These are phyloP conservation scores for Colletotrichum sp. DNA, from an alignment of 2,329 filamentous ascomycete species.

Conservation along the genomic window DNA sequence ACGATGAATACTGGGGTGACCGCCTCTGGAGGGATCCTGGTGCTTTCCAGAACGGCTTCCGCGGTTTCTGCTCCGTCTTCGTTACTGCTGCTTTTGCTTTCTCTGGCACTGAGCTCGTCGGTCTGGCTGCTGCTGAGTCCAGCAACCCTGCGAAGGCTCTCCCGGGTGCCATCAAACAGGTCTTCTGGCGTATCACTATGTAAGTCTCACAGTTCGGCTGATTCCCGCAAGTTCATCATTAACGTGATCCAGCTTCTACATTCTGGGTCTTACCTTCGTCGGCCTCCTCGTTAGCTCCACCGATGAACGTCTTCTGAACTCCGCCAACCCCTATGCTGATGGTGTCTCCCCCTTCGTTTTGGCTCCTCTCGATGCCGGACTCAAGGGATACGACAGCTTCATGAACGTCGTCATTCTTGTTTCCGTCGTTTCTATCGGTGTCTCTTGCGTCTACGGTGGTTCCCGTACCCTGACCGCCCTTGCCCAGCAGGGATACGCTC, in stretches of 20 bases:
- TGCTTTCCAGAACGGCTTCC: conserved; percentile 72
- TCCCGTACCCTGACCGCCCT: conserved; percentile 62
- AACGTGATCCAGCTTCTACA: conserved; percentile 41
- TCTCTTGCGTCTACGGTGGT: conserved; percentile 59
- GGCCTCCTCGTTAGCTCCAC: conserved; percentile 49
- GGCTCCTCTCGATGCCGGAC: conserved; percentile 44
- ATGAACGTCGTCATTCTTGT: conserved; percentile 61
- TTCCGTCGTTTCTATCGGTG: conserved; percentile 59
- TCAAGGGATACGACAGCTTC: conserved; percentile 52
- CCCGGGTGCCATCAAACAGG: conserved; percentile 82
- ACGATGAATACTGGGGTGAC: conserved; percentile 48
- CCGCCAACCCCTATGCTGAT: conserved; percentile 48
- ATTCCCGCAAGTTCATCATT: conserved; percentile 27
- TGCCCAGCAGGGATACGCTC: conserved; percentile 61
- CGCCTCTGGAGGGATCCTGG: conserved; percentile 47
- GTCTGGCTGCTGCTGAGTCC: conserved; percentile 73
- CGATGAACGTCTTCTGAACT: conserved; percentile 48
- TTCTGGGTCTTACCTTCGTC: conserved; percentile 54
- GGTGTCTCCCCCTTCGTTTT: conserved; percentile 23
- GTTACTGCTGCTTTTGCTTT: conserved; percentile 75
- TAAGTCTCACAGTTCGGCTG: background rate
- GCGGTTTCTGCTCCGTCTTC: conserved; percentile 72
- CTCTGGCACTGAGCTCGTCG: conserved; percentile 71
- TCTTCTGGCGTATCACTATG: conserved; percentile 58
- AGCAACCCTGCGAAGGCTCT: conserved; percentile 72